Percentiles rank a stretch among this genome's conserved stretches.
Evolutionary conservation across 1,284 basidiomycete species (phyloP).

Genomic region (Nidula niveotomentosa): DNA sequence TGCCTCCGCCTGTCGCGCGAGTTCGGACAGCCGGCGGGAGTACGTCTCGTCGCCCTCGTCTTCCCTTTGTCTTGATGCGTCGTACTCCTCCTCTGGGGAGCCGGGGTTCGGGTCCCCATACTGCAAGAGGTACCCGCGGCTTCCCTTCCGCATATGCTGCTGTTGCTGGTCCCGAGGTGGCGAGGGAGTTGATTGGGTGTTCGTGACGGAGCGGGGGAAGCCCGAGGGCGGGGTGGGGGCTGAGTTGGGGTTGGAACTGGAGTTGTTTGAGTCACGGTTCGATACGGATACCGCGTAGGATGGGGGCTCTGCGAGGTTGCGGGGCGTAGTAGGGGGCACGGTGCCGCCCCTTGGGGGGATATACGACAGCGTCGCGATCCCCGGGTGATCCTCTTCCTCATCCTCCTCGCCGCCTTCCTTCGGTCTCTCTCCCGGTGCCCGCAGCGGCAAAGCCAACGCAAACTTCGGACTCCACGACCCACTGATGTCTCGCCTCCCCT

Average conservation of each 20-base stretch:
- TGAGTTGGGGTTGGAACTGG: slow-evolving; percentile 9
- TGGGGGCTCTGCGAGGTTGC: slow-evolving; percentile 18
- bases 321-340: background rate
- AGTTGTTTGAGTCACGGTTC: slow-evolving; percentile 6
- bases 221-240: slow-evolving; percentile 16
- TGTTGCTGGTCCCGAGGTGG: slow-evolving; percentile 12
- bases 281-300: slow-evolving; percentile 28
- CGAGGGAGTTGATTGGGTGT: slow-evolving; percentile 3
- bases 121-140: slow-evolving; percentile 17
- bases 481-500: no score
- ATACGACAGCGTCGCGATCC: slow-evolving; percentile 28
- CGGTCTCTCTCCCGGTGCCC: background rate
- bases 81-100: background rate
- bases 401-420: background rate
- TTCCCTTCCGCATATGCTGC: slow-evolving; percentile 13
- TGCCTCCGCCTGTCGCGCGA: no score
- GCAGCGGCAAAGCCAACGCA: slow-evolving; percentile 28
- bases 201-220: slow-evolving; percentile 19
- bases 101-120: slow-evolving; percentile 12
- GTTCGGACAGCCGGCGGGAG: no score
- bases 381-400: slow-evolving; percentile 15
- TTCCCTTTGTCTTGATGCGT: no score
- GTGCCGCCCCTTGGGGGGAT: slow-evolving; percentile 18
- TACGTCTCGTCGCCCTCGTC: no score
- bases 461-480: slow-evolving; percentile 32